Percentiles rank a stretch among this genome's conserved stretches.
These are phyloP conservation scores for Tuber melanosporum DNA, from an alignment of 495 filamentous ascomycete genomes.

Conservation along the genomic window DNA sequence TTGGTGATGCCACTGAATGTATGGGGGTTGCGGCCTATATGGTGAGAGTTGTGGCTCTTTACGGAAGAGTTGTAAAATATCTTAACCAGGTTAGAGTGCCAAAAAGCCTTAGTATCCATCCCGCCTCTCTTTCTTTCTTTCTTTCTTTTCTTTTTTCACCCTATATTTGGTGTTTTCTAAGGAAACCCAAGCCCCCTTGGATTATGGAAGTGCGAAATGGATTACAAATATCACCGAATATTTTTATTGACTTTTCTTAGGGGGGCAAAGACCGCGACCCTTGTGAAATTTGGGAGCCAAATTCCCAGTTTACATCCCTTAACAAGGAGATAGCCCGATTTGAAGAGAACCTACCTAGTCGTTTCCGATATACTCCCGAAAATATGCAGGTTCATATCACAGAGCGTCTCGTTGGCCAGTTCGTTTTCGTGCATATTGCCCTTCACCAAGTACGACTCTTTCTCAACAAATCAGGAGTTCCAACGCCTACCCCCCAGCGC, in stretches of 20 bases:
- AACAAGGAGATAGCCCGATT: constrained; percentile 67
- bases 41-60: constrained; percentile 76
- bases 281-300: constrained; percentile 69
- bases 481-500: constrained; percentile 56
- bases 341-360: constrained; percentile 59
- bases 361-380: constrained; percentile 65
- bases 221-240: constrained; percentile 5
- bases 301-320: constrained; percentile 67
- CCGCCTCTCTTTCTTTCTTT: not conserved
- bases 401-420: constrained; percentile 80
- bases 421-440: constrained; percentile 86
- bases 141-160: not conserved
- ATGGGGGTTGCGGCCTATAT: constrained; percentile 95
- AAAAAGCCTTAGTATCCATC: not conserved
- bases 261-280: constrained; percentile 78
- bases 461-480: constrained; percentile 79
- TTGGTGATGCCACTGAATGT: constrained; percentile 67
- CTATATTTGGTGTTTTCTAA: not conserved
- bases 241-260: constrained; percentile 28
- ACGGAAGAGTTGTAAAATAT: constrained; percentile 84
- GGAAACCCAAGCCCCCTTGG: not conserved
- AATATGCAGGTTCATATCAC: constrained; percentile 80
- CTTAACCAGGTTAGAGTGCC: constrained; percentile 57
- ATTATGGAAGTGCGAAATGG: not conserved
- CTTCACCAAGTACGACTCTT: constrained; percentile 86